Base-by-base conservation (phyloP, 768 basidiomycete species). In the Butyriboletus loyo region DNA sequence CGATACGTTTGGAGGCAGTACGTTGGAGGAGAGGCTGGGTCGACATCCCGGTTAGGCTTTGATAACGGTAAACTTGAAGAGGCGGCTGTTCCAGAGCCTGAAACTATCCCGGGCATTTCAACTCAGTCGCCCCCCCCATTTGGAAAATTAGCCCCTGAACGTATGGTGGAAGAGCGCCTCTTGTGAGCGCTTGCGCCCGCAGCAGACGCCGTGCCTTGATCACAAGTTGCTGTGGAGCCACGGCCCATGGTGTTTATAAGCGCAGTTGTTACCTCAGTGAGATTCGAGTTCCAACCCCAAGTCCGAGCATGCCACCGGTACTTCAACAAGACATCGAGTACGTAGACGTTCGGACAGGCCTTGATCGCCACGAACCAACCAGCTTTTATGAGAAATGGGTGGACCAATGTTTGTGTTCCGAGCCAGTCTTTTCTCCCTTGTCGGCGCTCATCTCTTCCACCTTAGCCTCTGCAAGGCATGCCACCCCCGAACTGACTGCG, bases 21-120 rank as follows among this genome's bases (percentile, higher is more conserved):
- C 97, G 86, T 71, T 98, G 96, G 22, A 99, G 87, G 46, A 98
- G 83, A 25, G 97, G 97, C 70, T 98, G 97, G 40, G 93, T 97
- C 17, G 97, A 98, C 97, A 98, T 99, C 36, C 28, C 19, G 27
- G 45, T 41, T 36, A 24, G 31, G 46, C 14, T 10, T 21, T 35
- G 48, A 42, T 52, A 36, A 15, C 11, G 14, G 32, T n/a, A 8
- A 39, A 34, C n/a, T n/a, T n/a, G n/a, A 52, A 50, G 19, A 36
- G 21, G 6, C 17, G 19, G 13, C 24, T 9, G 14, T 7, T 34
- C 31, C 9, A 22, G 5, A 24, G 13, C 17, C 28, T 37, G 39
- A 47, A 35, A 43, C 27, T n/a, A 30, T 7, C 49, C 27, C 27
- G 27, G 49, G 49, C 52, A 49, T 62, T 58, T 58, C 43, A 65